phyloP scores from a whole-genome alignment of 768 basidiomycete species.

The Mycena sanguinolenta region DNA sequence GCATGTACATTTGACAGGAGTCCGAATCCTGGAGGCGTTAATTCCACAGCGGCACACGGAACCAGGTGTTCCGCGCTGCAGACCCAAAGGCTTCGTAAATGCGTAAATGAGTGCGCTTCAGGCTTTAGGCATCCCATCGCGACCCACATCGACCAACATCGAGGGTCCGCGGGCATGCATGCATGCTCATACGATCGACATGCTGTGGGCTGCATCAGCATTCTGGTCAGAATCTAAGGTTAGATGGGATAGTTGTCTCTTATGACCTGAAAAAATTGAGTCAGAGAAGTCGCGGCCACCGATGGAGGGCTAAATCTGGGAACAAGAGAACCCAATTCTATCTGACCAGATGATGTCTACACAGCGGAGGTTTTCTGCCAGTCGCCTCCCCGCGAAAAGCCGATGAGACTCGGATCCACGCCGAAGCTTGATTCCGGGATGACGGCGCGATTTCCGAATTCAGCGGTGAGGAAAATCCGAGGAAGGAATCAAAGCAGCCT shows the following conservation, averaged over 20 bases:
- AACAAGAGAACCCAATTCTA: constrained; percentile 8
- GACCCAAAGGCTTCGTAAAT: constrained; percentile 10
- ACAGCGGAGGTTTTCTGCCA: constrained; percentile 8
- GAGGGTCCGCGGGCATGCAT: constrained; percentile 8
- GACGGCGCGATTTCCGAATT: background rate
- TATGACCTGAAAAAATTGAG: constrained; percentile 4
- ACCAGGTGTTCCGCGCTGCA: constrained; percentile 9
- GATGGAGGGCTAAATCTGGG: constrained; percentile 16
- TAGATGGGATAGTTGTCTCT: constrained; percentile 11
- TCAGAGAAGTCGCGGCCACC: background rate
- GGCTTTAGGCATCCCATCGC: constrained; percentile 27
- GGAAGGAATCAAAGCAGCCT: no score
- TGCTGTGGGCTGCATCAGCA: background rate
- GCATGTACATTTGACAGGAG: constrained; percentile 15
- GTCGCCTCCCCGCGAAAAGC: background rate
- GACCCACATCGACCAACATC: background rate
- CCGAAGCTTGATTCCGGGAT: background rate
- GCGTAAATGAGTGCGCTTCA: constrained; percentile 19
- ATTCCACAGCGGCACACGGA: constrained; percentile 14
- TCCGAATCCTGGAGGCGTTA: constrained; percentile 2
- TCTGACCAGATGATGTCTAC: background rate
- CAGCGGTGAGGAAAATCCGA: no score
- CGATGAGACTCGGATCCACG: background rate
- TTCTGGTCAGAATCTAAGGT: constrained; percentile 10
- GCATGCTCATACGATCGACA: constrained; percentile 1